Evolutionary conservation across 2,329 filamentous ascomycete species (phyloP).

Genomic region (Ustulina deusta): DNA sequence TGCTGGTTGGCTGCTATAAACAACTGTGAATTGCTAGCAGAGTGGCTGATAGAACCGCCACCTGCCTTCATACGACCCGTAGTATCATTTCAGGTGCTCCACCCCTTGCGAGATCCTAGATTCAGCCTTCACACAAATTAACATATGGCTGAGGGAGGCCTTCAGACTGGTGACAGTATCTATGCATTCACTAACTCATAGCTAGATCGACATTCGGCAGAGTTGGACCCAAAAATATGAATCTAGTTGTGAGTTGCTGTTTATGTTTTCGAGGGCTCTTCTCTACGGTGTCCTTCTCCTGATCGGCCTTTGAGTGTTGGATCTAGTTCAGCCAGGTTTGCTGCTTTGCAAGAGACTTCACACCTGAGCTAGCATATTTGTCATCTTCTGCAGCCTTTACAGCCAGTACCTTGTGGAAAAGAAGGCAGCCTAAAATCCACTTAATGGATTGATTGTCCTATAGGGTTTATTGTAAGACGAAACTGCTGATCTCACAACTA

Average conservation of each 20-base stretch:
- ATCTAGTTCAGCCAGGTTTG: slow-evolving; percentile 1
- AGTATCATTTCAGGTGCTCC: slow-evolving; percentile 5
- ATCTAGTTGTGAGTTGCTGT: slow-evolving; percentile 8
- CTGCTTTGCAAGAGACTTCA: neutral
- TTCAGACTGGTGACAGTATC: slow-evolving; percentile 5
- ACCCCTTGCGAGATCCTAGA: slow-evolving; percentile 1
- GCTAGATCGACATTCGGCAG: slow-evolving; percentile 4
- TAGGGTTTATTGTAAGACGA: neutral
- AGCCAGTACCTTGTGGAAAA: neutral
- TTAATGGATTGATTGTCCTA: neutral
- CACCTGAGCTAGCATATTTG: slow-evolving; percentile 2
- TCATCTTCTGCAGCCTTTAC: neutral
- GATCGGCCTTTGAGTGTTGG: slow-evolving; percentile 9
- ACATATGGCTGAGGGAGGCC: neutral
- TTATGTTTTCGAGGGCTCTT: slow-evolving; percentile 11
- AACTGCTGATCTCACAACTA: slow-evolving; percentile 12
- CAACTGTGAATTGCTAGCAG: no score
- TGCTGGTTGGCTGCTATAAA: no score
- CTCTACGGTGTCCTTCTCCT: slow-evolving; percentile 2
- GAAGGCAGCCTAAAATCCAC: neutral
- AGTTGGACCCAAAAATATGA: slow-evolving; percentile 1
- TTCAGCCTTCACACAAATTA: neutral
- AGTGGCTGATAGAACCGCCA: no score
- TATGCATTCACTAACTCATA: neutral
- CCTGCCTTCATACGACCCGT: neutral